Base-by-base conservation (phyloP, 2,329 filamentous ascomycete genomes). In the Fusarium succisae region DNA sequence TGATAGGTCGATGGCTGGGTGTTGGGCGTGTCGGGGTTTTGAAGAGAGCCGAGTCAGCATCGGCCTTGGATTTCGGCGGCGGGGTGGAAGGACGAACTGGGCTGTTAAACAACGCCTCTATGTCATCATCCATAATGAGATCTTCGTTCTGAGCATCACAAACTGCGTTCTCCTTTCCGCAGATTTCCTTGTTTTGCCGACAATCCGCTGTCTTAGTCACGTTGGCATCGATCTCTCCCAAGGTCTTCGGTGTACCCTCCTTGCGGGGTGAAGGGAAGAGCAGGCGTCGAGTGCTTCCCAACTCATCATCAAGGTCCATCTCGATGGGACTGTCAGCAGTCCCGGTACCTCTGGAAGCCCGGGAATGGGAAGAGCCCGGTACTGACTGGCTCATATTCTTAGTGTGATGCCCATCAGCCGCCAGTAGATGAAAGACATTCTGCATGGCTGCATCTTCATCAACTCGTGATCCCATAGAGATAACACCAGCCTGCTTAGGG, bases 201-300 rank as follows among this genome's bases (percentile, higher is more conserved):
- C 79, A 79, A 30, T 84, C 83, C 7, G 82, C 77, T 8, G 85
- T 83, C 67, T 87, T 85, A 47, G 88, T 83, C 58, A 86, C 79
- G 74, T 91, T 91, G 22, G 87, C 83, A 20, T 86, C 82, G 45
- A 90, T 80, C 76, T 91, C 89, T 55, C 88, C 87, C 6, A 94
- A 85, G 28, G 89, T 87, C 79, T 91, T 94, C 3, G 87, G 83
- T 51, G 89, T 86, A 41, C 88, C 89, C 37, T 90, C 88, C 73
- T 92, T 92, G 48, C 91, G 87, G 5, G 93, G 93, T 1, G 93
- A 95, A 2, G 94, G 92, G 78, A 96, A 96, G 2, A 96, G 86
- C 6, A 95, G 82, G 66, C 94, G 87, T 69, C 92, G 88, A 2
- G 92, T 95, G 58, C 80, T 83, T 39, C 88, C 89, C 24, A 87